Percentiles rank a stretch among this genome's conserved stretches.
Conservation (phyloP, 73 alveolate genomes). For the Symbiodinium pilosum region DNA sequence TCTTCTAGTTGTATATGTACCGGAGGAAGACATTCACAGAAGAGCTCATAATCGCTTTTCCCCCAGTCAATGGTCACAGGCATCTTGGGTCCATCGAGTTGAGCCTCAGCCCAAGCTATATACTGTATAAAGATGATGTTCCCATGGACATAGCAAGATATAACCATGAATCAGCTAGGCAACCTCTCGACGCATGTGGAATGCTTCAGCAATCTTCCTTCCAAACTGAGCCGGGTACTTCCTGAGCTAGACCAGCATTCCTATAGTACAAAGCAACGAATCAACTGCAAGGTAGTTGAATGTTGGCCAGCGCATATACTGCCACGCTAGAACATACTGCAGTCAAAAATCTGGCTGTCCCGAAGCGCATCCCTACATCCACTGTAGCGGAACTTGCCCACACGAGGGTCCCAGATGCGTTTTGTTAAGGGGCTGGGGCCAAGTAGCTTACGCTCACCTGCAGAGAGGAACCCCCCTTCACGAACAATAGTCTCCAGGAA, state of each 20-base stretch:
- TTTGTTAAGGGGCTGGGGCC: not conserved
- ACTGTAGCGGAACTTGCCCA: not conserved
- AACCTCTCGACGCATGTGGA: not conserved
- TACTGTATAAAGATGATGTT: not conserved
- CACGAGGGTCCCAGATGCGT: not conserved
- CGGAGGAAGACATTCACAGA: not conserved
- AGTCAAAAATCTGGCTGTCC: not conserved
- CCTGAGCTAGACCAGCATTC: not conserved
- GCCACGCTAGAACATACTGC: not conserved
- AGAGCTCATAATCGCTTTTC: not conserved
- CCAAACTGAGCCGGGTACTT: not conserved
- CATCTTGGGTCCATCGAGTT: not conserved
- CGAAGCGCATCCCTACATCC: not conserved
- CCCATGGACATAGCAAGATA: not conserved
- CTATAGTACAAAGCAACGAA: not conserved
- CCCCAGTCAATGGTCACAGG: not conserved
- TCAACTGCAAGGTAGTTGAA: not conserved
- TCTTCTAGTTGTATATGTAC: not conserved
- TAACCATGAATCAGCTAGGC: not conserved
- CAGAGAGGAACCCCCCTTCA: not conserved
- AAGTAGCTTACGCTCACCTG: not conserved
- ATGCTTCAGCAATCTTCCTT: not conserved
- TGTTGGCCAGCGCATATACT: not conserved
- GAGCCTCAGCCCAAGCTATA: not conserved
- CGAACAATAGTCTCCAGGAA: not conserved